These are phyloP conservation scores for Phaffia australis DNA, from an alignment of 768 basidiomycete species.

Conservation along the genomic window DNA sequence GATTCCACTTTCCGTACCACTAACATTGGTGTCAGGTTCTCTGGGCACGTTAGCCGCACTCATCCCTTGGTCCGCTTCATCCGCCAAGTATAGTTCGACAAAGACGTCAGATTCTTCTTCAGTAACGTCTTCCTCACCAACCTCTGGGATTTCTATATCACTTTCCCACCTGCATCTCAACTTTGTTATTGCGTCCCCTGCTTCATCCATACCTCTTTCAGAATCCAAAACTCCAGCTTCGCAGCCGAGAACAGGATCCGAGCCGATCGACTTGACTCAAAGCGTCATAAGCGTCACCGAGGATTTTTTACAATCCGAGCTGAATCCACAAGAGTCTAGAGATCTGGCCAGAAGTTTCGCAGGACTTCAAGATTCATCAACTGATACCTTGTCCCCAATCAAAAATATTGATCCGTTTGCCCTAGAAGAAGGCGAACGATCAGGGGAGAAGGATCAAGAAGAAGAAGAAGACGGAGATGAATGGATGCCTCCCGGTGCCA, in stretches of 20 bases:
- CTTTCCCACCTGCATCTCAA: conserved; percentile 57
- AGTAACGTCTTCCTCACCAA: neutral
- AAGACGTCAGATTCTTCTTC: neutral
- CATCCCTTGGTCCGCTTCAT: conserved; percentile 46
- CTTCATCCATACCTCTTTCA: neutral
- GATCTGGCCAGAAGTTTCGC: conserved; percentile 58
- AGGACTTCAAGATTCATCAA: conserved; percentile 38
- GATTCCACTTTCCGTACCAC: conserved; percentile 49
- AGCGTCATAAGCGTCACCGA: conserved; percentile 78
- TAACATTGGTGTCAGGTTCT: conserved; percentile 58
- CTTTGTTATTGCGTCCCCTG: conserved; percentile 36
- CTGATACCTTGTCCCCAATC: conserved; percentile 10
- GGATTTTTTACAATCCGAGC: conserved; percentile 73
- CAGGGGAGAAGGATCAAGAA: neutral
- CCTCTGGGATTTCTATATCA: conserved; percentile 49
- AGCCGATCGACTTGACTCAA: conserved; percentile 48
- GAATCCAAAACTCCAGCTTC: neutral
- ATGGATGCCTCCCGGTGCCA: conserved; percentile 30
- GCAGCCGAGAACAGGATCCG: neutral
- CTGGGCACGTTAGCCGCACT: conserved; percentile 64
- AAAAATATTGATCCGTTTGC: conserved; percentile 30
- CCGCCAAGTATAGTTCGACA: conserved; percentile 7
- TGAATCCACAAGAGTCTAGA: conserved; percentile 60
- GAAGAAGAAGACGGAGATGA: conserved; percentile 24
- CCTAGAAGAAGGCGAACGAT: neutral